phyloP scores from a whole-genome alignment of 495 filamentous ascomycete species.

The Cetradonia linearis region DNA sequence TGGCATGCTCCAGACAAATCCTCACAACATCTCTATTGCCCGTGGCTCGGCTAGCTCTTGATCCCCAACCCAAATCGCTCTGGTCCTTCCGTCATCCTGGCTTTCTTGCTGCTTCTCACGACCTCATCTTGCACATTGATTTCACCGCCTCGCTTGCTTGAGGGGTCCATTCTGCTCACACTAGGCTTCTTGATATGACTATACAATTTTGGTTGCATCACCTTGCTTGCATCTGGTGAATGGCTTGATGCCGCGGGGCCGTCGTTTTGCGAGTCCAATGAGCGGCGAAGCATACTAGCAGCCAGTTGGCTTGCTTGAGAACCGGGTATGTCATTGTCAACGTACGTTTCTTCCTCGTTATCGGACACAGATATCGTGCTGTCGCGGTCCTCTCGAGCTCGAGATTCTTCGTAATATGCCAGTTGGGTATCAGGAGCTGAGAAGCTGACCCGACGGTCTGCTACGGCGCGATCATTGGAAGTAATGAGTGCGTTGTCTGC shows the following conservation, averaged over 20 bases:
- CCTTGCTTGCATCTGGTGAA: slow-evolving; percentile 27
- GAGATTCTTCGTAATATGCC: slow-evolving; percentile 26
- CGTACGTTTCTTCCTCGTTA: slow-evolving; percentile 50
- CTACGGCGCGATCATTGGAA: slow-evolving; percentile 32
- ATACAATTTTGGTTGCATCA: slow-evolving; percentile 59
- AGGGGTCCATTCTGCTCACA: slow-evolving; percentile 30
- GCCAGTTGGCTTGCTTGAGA: slow-evolving; percentile 43
- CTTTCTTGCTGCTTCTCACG: slow-evolving; percentile 48
- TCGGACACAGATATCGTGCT: slow-evolving; percentile 85
- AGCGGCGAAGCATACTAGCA: slow-evolving; percentile 42
- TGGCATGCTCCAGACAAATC: not conserved
- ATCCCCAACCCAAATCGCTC: slow-evolving; percentile 57
- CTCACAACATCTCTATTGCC: not conserved
- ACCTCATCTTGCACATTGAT: slow-evolving; percentile 34
- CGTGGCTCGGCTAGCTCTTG: slow-evolving; percentile 30
- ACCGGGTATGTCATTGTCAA: slow-evolving; percentile 45
- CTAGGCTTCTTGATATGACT: slow-evolving; percentile 53
- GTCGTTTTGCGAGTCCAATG: slow-evolving; percentile 27
- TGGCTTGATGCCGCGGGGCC: slow-evolving; percentile 25
- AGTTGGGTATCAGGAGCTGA: slow-evolving; percentile 26
- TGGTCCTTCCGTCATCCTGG: slow-evolving; percentile 37
- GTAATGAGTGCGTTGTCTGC: slow-evolving; percentile 45
- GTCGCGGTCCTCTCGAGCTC: slow-evolving; percentile 58
- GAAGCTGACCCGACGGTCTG: slow-evolving; percentile 27
- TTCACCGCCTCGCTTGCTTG: slow-evolving; percentile 50